Base-by-base conservation (phyloP, 2,329 filamentous ascomycete species). In the Rhexocercosporidium sp. region DNA sequence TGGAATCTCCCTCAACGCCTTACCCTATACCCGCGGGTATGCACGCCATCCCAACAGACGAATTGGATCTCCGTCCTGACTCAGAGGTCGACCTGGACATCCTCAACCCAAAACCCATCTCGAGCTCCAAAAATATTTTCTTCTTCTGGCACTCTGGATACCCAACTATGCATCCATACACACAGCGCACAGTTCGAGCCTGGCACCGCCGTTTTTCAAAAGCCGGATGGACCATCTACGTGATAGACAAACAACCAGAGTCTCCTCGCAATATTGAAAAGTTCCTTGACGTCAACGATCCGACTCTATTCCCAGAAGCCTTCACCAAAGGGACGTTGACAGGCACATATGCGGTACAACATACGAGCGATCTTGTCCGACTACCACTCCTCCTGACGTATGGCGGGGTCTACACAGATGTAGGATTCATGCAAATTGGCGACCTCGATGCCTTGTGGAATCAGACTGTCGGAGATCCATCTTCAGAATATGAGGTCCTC, bases 371-470 rank as follows among this genome's bases (percentile, higher is more conserved):
- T 67, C 82, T 89, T 1, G 83, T 88, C 3, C 82, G 86, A 0
- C 87, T 80, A 71, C 86, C 86, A 2, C 77, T 88, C 14, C 75
- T 89, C n/a, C 78, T 87, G 12, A 81, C 77, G 64, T 85, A 88
- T 69, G 86, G 86, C 56, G 86, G 86, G 31, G 80, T 88, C 0
- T 89, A 88, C 71, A 82, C 84, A 0, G 86, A 88, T 70, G 85
- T 85, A 0, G 86, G 86, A 0, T 74, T 86, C 69, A 79, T 88
- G 68, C 83, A 85, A 66, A 87, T 88, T 67, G 85, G 86, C 7
- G 84, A 88, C 75, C 70, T 88, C 2, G 82, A 88, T 72, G 73
- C 78, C 3, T 74, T 88, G 11, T 89, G 86, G 85, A 78, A 78
- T 57, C 70, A 79, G 59, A 85, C 82, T 0, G 75, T 88, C 8